Conservation (phyloP, 257 asterid genomes). For the Linaria vulgaris region DNA sequence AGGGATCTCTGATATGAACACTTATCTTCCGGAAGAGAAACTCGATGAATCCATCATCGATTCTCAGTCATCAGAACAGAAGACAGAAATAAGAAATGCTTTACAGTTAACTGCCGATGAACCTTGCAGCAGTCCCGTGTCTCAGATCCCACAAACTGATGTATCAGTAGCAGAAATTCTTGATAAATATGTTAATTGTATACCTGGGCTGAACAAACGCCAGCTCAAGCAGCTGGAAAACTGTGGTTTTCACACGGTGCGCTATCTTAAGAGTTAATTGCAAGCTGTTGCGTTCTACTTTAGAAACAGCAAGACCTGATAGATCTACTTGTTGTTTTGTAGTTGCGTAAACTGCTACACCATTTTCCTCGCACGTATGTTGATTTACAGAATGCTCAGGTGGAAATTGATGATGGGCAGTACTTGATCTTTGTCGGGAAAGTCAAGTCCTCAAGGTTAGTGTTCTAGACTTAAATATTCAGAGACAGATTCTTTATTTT, state of each 20-base stretch:
- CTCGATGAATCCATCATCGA: slow-evolving; percentile 26
- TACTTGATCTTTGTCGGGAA: slow-evolving; percentile 84
- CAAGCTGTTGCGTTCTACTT: slow-evolving; percentile 17
- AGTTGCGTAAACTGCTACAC: slow-evolving; percentile 86
- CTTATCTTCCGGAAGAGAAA: slow-evolving; percentile 37
- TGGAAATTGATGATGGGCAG: slow-evolving; percentile 82
- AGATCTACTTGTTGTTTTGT: slow-evolving; percentile 37
- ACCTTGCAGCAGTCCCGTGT: slow-evolving; percentile 33
- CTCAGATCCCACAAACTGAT: slow-evolving; percentile 37
- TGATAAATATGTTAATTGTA: slow-evolving; percentile 55
- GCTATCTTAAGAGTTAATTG: slow-evolving; percentile 24
- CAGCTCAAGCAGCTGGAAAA: slow-evolving; percentile 60
- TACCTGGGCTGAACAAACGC: slow-evolving; percentile 72
- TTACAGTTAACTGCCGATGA: slow-evolving; percentile 35
- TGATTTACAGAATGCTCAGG: slow-evolving; percentile 83
- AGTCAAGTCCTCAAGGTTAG: slow-evolving; percentile 75
- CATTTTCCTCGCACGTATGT: slow-evolving; percentile 98
- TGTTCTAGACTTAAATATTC: neutral
- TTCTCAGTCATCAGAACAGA: slow-evolving; percentile 36
- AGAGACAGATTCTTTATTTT: neutral
- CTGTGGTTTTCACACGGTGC: slow-evolving; percentile 85
- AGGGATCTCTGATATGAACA: slow-evolving; percentile 33
- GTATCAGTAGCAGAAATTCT: slow-evolving; percentile 57
- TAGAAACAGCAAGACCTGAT: slow-evolving; percentile 30
- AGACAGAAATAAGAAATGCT: slow-evolving; percentile 36